Evolutionary conservation across 2,329 filamentous ascomycete species (phyloP), one percentile per base, ranked within the genome.

Genomic region (Aspergillus aculeatinus): DNA sequence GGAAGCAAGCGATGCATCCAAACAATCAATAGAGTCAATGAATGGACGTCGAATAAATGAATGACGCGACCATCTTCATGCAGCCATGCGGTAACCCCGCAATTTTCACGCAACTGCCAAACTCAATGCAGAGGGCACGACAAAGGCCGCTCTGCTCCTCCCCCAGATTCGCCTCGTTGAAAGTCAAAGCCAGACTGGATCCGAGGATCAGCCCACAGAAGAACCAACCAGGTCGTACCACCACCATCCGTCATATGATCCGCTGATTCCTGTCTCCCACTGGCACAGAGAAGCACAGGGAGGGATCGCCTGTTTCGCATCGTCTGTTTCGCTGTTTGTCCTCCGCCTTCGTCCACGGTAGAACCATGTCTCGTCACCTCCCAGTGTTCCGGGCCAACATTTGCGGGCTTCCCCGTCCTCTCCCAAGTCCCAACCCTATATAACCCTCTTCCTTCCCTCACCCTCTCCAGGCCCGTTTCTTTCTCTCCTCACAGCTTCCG

Each of bases 201-300:
- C 53, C 53, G 53, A 31, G 53, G 53, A 55, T 55, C 53, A 55
- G 53, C 53, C 53, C 53, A 55, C 53, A 21, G 10, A 21, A 3
- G n/a, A 6, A n/a, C 53, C 53, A 55, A 55, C 53, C 53, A 55
- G 42, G 27, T 55, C 53, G 44, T 21, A 48, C 53, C 53, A 55
- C 53, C 42, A 11, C 27, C 12, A 29, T 6, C 42, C 53, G 53
- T 55, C 53, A 55, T 55, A 48, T 55, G 53, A 55, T 48, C 11
- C 39, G 23, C n/a, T 29, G 7, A 29, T 9, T 29, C 27, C 5
- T 7, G 9, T 29, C 7, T 9, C 27, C 48, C 42, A 50, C 42
- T 48, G n/a, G 39, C 47, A 14, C 27, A 29, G 7, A 6, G 27
- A 29, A 29, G 25, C 25, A 12, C 52, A 55, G 39, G 42, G n/a